Evolutionary conservation across 2,329 filamentous ascomycete species (phyloP).

Genomic region (Dothideomycetes sp.): DNA sequence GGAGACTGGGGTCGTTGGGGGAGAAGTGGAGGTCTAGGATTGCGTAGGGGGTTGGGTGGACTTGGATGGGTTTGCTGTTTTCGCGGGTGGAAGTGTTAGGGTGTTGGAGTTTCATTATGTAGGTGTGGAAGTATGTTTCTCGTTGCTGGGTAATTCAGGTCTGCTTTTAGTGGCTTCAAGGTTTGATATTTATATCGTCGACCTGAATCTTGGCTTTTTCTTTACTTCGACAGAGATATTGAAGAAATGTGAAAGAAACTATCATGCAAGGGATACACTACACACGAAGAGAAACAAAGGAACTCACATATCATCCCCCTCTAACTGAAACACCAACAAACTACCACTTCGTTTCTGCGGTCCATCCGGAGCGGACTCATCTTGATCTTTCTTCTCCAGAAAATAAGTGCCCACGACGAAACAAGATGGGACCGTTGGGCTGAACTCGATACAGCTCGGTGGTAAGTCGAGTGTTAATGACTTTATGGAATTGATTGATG

Average conservation of each 20-base stretch:
- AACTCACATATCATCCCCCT: constrained; percentile 45
- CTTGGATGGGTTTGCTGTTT: constrained; percentile 21
- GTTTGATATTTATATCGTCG: neutral
- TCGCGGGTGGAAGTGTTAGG: neutral
- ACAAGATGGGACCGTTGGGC: constrained; percentile 47
- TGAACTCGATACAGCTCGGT: constrained; percentile 70
- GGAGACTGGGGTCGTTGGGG: constrained; percentile 37
- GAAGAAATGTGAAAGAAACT: constrained; percentile 14
- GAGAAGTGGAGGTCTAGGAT: constrained; percentile 81
- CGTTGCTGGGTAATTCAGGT: neutral
- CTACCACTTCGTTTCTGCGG: constrained; percentile 53
- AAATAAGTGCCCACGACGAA: constrained; percentile 81
- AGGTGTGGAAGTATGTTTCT: neutral
- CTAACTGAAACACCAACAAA: constrained; percentile 53
- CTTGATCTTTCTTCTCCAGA: constrained; percentile 41
- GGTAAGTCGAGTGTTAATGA: constrained; percentile 53
- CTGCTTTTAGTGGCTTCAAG: neutral
- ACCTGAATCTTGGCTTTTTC: neutral
- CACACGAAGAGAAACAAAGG: constrained; percentile 3
- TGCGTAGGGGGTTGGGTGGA: constrained; percentile 54
- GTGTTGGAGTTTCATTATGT: neutral
- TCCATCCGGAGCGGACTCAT: constrained; percentile 4
- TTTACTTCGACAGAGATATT: constrained; percentile 15
- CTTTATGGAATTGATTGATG: constrained; percentile 30
- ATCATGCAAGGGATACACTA: neutral